Conservation (phyloP, 2,329 filamentous ascomycete species). For the Sphaerostilbella broomeana region DNA sequence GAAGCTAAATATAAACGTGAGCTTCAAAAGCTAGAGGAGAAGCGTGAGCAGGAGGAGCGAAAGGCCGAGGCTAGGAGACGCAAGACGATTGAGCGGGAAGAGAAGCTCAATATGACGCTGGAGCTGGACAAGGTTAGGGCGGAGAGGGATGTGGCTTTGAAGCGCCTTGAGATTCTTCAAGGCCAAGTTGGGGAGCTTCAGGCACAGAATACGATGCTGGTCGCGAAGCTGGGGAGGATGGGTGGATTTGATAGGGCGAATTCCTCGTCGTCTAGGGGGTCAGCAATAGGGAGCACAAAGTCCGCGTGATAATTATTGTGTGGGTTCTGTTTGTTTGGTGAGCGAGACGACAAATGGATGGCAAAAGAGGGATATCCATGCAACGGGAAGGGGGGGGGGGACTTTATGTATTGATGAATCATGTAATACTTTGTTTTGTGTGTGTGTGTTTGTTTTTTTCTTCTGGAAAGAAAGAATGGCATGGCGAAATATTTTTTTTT, state of each 20-base stretch:
- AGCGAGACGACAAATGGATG: no score
- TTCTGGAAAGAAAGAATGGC: neutral
- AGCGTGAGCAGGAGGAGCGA: conserved; percentile 54
- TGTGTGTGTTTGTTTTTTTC: neutral
- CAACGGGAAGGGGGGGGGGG: neutral
- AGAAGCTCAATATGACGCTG: conserved; percentile 40
- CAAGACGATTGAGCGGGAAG: conserved; percentile 49
- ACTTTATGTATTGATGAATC: neutral
- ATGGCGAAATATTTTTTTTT: neutral
- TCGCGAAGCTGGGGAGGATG: conserved; percentile 44
- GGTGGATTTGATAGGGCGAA: conserved; percentile 30
- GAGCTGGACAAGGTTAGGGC: conserved; percentile 47
- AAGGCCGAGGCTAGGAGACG: conserved; percentile 48
- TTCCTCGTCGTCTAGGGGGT: conserved; percentile 32
- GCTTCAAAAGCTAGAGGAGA: conserved; percentile 57
- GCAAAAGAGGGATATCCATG: no score
- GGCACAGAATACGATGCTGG: conserved; percentile 52
- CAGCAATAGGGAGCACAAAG: conserved; percentile 5
- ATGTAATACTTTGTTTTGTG: neutral
- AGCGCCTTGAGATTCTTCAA: conserved; percentile 49
- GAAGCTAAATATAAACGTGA: conserved; percentile 61
- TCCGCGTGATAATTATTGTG: conserved; percentile 1
- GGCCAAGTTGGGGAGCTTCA: conserved; percentile 52
- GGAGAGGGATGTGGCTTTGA: conserved; percentile 46
- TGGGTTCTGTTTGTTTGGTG: neutral